A percentile compares a stretch with the other conserved stretches of the same genome.
phyloP scores from a whole-genome alignment of 2,329 filamentous ascomycete genomes.

The Aureobasidium sp. region DNA sequence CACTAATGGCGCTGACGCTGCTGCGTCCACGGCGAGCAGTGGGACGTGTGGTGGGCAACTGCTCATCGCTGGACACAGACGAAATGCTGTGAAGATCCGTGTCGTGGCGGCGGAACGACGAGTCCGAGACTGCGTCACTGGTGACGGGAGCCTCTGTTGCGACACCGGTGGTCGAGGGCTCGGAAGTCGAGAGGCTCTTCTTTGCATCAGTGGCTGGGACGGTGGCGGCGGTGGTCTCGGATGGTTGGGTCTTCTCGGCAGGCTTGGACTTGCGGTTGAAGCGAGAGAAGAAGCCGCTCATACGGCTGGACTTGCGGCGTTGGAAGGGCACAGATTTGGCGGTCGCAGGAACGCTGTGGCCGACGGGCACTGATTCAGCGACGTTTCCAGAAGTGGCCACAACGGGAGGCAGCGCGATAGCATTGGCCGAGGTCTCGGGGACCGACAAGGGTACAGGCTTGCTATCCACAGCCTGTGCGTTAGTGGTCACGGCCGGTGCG shows the following conservation, averaged over 20 bases:
- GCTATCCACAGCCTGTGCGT: not conserved
- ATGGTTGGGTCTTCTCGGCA: not conserved
- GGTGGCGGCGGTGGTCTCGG: conserved; percentile 35
- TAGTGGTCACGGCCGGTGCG: not conserved
- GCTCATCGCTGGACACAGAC: conserved; percentile 19
- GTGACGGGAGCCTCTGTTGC: conserved; percentile 6
- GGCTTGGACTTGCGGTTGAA: conserved; percentile 35
- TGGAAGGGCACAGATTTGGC: not conserved
- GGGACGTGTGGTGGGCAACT: conserved; percentile 18
- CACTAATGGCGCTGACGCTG: conserved; percentile 24
- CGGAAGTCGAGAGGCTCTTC: conserved; percentile 33
- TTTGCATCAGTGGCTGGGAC: conserved; percentile 47
- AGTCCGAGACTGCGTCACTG: conserved; percentile 6
- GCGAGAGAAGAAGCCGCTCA: conserved; percentile 33
- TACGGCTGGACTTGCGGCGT: conserved; percentile 22
- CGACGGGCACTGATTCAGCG: not conserved
- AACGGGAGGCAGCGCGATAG: not conserved
- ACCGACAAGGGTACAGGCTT: not conserved
- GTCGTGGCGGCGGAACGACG: conserved; percentile 16
- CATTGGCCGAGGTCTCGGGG: not conserved
- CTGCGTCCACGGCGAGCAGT: conserved; percentile 25
- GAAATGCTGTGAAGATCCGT: conserved; percentile 14
- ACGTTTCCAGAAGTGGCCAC: not conserved
- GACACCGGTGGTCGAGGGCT: conserved; percentile 11
- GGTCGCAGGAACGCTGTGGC: conserved; percentile 5